Percentiles rank a stretch among this genome's conserved stretches.
Conservation (phyloP, 768 basidiomycete species). For the Punctularia strigosozonata region DNA sequence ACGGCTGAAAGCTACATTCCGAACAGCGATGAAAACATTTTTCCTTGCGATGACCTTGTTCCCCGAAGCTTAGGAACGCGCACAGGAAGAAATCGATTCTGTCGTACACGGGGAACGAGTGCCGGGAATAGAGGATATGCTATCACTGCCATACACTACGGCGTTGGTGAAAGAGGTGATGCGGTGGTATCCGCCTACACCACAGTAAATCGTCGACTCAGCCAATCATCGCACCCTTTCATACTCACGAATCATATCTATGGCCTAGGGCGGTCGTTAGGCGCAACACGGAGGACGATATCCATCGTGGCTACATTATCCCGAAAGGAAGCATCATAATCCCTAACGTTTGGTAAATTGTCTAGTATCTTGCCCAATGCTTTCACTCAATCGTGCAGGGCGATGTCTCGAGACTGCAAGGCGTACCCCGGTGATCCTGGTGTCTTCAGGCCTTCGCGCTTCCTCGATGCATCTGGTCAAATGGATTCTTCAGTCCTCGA, state of each 20-base stretch:
- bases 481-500: no score
- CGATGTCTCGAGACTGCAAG: no score
- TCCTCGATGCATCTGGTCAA: no score
- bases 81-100: slow-evolving; percentile 9
- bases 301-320: slow-evolving; percentile 5
- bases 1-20: no score
- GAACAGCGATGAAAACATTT: slow-evolving; percentile 6
- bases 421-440: no score
- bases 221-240: not conserved
- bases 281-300: slow-evolving; percentile 5
- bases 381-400: no score
- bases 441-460: no score
- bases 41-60: slow-evolving; percentile 8
- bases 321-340: slow-evolving; percentile 5
- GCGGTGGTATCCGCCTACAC: slow-evolving; percentile 8
- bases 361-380: no score
- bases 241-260: no score
- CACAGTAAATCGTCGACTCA: not conserved
- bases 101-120: slow-evolving; percentile 10
- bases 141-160: slow-evolving; percentile 10
- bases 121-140: slow-evolving; percentile 10
- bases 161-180: slow-evolving; percentile 13
- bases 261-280: slow-evolving; percentile 3
- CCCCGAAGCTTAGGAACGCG: slow-evolving; percentile 7
- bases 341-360: slow-evolving; percentile 9